Conservation (phyloP, 495 filamentous ascomycete genomes). For the Penicillium tannophilum region DNA sequence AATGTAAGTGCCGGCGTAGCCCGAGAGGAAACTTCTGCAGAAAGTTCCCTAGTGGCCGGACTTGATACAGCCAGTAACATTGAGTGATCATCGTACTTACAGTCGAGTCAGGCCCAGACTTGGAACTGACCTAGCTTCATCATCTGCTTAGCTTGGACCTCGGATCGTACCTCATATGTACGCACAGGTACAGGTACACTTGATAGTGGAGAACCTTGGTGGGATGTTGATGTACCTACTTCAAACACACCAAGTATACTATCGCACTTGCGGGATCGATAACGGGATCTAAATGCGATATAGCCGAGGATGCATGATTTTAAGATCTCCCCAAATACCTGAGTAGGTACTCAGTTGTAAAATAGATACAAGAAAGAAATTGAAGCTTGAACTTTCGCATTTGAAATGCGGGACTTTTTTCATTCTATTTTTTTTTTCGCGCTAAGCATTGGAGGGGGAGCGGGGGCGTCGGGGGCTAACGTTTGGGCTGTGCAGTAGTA, state of each 20-base stretch:
- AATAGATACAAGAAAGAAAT: background rate
- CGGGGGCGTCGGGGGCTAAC: slow-evolving; percentile 20
- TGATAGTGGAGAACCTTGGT: background rate
- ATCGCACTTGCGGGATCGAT: too few species aligned
- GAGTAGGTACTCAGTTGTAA: background rate
- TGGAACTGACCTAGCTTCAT: background rate
- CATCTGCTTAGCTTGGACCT: background rate
- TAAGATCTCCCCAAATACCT: background rate
- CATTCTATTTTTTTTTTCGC: slow-evolving; percentile 7
- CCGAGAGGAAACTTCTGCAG: slow-evolving; percentile 8
- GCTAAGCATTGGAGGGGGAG: slow-evolving; percentile 25
- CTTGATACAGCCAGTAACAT: background rate
- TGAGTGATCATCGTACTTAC: background rate
- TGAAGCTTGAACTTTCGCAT: background rate
- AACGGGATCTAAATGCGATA: background rate
- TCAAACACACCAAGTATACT: background rate
- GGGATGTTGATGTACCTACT: slow-evolving; percentile 1
- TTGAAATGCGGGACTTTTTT: background rate
- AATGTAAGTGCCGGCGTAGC: slow-evolving; percentile 13
- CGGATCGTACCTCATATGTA: background rate
- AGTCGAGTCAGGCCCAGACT: background rate
- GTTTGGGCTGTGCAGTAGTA: slow-evolving; percentile 19
- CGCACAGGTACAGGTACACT: background rate
- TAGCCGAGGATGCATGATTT: background rate
- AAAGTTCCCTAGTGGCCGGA: background rate